A percentile compares a stretch with the other conserved stretches of the same genome.
These are phyloP conservation scores for Sugiyamaella mastotermitis DNA, from an alignment of 805 yeast species.

Conservation along the genomic window DNA sequence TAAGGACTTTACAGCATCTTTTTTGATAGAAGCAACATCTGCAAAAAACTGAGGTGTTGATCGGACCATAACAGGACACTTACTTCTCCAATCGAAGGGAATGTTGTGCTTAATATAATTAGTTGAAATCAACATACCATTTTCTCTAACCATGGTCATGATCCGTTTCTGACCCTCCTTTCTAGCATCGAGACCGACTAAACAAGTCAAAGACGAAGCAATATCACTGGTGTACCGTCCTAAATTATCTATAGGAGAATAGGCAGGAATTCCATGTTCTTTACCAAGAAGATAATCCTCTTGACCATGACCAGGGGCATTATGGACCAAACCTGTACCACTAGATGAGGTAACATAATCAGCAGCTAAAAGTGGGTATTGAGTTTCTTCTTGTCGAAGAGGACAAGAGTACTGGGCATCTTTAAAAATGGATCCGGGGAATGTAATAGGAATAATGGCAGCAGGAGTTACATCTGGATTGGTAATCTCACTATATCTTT, in stretches of 20 bases:
- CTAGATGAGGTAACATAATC: conserved; percentile 72
- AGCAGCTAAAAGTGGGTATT: conserved; percentile 66
- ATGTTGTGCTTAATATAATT: conserved; percentile 65
- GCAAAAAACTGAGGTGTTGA: conserved; percentile 98
- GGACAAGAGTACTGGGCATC: conserved; percentile 52
- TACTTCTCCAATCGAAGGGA: conserved; percentile 97
- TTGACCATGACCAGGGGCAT: conserved; percentile 96
- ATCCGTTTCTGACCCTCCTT: conserved; percentile 48
- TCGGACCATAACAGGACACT: conserved; percentile 88
- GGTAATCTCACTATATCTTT: conserved; percentile 38
- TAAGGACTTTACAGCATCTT: conserved; percentile 53
- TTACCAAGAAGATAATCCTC: conserved; percentile 81
- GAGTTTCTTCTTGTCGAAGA: conserved; percentile 30
- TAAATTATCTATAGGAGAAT: conserved; percentile 70
- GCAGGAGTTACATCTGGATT: conserved; percentile 12
- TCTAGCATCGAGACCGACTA: conserved; percentile 59
- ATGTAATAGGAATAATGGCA: conserved; percentile 15
- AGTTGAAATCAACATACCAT: conserved; percentile 43
- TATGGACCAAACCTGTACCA: conserved; percentile 95
- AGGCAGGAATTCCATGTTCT: conserved; percentile 48
- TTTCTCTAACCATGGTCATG: conserved; percentile 36
- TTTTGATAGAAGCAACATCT: conserved; percentile 69
- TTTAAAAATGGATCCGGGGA: conserved; percentile 40
- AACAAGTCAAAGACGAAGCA: conserved; percentile 28
- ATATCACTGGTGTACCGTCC: conserved; percentile 61